Percentiles rank a stretch among this genome's conserved stretches.
Conservation (phyloP, 768 basidiomycete species). For the Macrolepiota fuliginosa region DNA sequence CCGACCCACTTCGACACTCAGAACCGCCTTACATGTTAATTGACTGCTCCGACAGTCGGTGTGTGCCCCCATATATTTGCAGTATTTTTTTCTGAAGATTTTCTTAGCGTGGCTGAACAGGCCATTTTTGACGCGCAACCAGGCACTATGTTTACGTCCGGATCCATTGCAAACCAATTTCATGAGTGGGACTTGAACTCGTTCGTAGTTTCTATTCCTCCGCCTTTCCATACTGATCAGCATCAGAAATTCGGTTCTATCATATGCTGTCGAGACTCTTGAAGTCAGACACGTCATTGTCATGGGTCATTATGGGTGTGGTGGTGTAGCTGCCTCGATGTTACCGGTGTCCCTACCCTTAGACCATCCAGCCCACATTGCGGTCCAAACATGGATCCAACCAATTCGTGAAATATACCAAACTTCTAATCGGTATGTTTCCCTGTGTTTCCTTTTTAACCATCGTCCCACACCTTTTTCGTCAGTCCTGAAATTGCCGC, state of each 20-base stretch:
- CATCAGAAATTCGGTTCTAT: constrained; percentile 26
- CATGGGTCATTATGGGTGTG: constrained; percentile 30
- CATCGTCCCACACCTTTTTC: not conserved
- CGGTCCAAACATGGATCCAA: constrained; percentile 39
- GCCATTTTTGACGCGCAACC: constrained; percentile 28
- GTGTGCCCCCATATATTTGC: not conserved
- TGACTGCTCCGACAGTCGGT: constrained; percentile 30
- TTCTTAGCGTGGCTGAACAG: constrained; percentile 26
- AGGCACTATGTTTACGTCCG: constrained; percentile 30
- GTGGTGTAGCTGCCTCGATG: constrained; percentile 29
- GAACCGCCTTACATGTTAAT: constrained; percentile 32
- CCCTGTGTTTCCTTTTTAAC: not conserved
- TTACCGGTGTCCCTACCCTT: constrained; percentile 15
- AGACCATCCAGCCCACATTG: constrained; percentile 21
- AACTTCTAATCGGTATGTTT: constrained; percentile 28
- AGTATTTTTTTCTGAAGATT: not conserved
- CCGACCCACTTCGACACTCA: constrained; percentile 2
- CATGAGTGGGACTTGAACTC: constrained; percentile 27
- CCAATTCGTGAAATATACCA: constrained; percentile 37
- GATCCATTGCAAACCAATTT: constrained; percentile 31
- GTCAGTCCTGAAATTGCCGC: constrained; percentile 32
- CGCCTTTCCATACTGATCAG: not conserved
- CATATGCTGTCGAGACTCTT: constrained; percentile 25
- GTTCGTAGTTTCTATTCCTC: constrained; percentile 15
- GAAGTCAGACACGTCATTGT: constrained; percentile 30